Conservation (phyloP, 176 grass and related monocot genomes). For the Triticum monococcum region DNA sequence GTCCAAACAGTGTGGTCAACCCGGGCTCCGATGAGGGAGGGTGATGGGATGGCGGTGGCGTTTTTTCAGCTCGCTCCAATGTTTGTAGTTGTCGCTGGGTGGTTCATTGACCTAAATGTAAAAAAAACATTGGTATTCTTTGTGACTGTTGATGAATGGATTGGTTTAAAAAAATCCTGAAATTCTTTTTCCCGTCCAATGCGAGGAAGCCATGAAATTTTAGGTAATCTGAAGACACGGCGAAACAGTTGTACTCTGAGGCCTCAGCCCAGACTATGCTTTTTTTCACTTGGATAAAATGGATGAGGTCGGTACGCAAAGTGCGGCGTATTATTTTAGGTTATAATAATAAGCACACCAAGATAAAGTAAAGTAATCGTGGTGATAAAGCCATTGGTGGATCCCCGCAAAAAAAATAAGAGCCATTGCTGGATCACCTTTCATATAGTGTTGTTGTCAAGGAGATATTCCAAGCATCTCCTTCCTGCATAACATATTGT, state of each 20-base stretch:
- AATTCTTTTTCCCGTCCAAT: not conserved
- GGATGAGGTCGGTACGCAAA: constrained; percentile 23
- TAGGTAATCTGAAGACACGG: not conserved
- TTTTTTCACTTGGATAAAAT: not conserved
- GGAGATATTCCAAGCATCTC: constrained; percentile 44
- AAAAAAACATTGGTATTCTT: too few relatives aligned
- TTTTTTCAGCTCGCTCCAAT: too few relatives aligned
- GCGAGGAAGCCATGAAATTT: not conserved
- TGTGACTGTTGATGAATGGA: too few relatives aligned
- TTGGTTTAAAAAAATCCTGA: not conserved
- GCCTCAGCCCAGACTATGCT: too few relatives aligned
- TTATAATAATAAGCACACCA: not conserved
- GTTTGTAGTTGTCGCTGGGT: too few relatives aligned
- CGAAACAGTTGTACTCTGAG: not conserved
- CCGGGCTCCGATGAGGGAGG: too few relatives aligned
- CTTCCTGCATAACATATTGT: not conserved
- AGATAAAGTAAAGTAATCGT: constrained; percentile 18
- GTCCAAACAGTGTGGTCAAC: too few relatives aligned
- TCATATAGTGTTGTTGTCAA: not conserved
- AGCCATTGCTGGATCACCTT: not conserved
- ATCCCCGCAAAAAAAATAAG: too few relatives aligned
- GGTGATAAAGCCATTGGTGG: not conserved
- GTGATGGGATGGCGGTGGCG: too few relatives aligned
- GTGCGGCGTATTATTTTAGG: constrained; percentile 21
- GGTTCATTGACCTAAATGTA: too few relatives aligned